phyloP scores from a whole-genome alignment of 148 eudicot species.

The Cornus florida region DNA sequence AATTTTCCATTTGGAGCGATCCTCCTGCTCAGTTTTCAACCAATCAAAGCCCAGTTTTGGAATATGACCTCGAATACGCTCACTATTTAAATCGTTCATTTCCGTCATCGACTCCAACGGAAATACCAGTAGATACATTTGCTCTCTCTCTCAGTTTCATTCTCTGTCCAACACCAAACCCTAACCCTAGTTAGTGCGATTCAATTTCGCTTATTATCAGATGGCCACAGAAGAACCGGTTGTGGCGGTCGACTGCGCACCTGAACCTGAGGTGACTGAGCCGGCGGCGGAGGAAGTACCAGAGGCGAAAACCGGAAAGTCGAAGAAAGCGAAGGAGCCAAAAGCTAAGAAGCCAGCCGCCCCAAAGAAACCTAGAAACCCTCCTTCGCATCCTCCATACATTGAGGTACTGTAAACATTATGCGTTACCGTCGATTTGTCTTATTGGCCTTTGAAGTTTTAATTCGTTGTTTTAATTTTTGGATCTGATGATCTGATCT shows the following conservation, averaged over 20 bases:
- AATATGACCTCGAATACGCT: slow-evolving; percentile 15
- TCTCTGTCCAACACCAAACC: slow-evolving; percentile 8
- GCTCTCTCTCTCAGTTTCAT: not conserved
- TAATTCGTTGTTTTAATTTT: not conserved
- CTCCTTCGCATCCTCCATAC: slow-evolving; percentile 55
- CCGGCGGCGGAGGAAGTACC: slow-evolving; percentile 28
- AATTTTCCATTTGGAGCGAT: slow-evolving; percentile 22
- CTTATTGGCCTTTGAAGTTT: not conserved
- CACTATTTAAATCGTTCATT: slow-evolving; percentile 53
- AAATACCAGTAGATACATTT: not conserved
- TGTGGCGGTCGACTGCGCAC: slow-evolving; percentile 26
- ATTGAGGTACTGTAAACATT: slow-evolving; percentile 29
- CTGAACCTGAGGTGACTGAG: slow-evolving; percentile 18
- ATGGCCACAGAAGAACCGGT: slow-evolving; percentile 62
- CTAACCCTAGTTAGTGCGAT: not conserved
- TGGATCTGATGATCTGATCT: slow-evolving; percentile 18
- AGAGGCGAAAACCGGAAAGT: slow-evolving; percentile 20
- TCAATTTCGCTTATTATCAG: not conserved
- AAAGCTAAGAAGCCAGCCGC: slow-evolving; percentile 34
- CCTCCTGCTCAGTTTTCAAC: slow-evolving; percentile 27
- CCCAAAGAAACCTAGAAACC: slow-evolving; percentile 24
- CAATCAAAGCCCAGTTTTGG: slow-evolving; percentile 32
- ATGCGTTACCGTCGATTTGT: not conserved
- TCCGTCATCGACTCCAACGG: slow-evolving; percentile 3
- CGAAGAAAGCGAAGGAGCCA: slow-evolving; percentile 31